Percentiles rank a stretch among this genome's conserved stretches.
Evolutionary conservation across 225 moss, liverwort and hornwort species (phyloP).

Genomic region (Pleurozium schreberi): DNA sequence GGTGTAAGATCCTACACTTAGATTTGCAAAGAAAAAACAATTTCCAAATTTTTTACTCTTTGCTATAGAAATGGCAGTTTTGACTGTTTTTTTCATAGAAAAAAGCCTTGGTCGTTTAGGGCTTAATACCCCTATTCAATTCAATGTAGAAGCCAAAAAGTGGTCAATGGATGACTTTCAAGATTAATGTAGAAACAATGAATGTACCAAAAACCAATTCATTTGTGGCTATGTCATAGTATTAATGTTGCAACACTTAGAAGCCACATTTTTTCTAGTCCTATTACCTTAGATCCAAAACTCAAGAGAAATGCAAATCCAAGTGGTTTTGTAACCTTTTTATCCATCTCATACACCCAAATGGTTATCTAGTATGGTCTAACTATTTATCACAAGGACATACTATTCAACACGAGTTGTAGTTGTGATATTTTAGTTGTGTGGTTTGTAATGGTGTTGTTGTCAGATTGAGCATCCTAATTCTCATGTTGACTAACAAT

Average conservation of each 20-base stretch:
- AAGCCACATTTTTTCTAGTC: neutral
- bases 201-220: too few relatives aligned
- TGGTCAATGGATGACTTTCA: fast-evolving
- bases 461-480: neutral
- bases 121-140: too few relatives aligned
- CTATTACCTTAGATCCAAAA: fast-evolving
- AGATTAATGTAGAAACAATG: neutral
- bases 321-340: neutral
- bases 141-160: neutral
- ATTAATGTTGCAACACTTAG: neutral
- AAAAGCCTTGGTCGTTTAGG: too few relatives aligned
- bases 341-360: fast-evolving
- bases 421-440: neutral
- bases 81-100: too few relatives aligned
- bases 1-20: too few relatives aligned
- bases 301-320: neutral
- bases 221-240: neutral
- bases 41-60: too few relatives aligned
- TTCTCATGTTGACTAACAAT: neutral
- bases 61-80: too few relatives aligned
- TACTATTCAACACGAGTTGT: fast-evolving
- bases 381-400: neutral
- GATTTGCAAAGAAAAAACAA: too few relatives aligned
- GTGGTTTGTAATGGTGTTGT: neutral
- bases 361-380: neutral